Evolutionary conservation across 192 early-diverging fungal genomes (phyloP), one percentile per base, ranked within the genome.

Genomic region (Coemansia sp.): DNA sequence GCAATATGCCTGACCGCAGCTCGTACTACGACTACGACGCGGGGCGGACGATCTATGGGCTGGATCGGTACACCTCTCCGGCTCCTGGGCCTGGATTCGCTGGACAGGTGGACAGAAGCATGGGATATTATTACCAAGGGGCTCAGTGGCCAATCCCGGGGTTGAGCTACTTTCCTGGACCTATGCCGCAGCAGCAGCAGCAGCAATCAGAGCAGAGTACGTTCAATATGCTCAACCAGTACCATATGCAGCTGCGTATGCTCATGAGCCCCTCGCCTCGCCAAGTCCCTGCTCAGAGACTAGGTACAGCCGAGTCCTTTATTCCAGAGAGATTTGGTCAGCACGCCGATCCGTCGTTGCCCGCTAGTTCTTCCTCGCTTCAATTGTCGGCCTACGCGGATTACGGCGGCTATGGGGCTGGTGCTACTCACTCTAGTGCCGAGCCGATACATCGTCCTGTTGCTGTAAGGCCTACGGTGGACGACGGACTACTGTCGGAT

Each of bases 401-500:
- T 3, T 53, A 29, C 25, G 14, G 23, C 14, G 5, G 25, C 25
- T 53, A 29, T 53, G 51, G 21, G 12, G 11, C 25, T 12, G 25
- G 25, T 27, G 11, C 51, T 11, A 11, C 25, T 9, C 9, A 12
- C 25, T 8, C 21, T 29, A 53, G 9, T 12, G 51, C 51, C 3
- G 51, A 11, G 21, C 51, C 51, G 11, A 25, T 53, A 14, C 25
- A 53, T 11, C 25, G 25, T 23, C 51, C 51, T 29, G 14, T 45
- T 46, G 15, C 45, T n/a, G 32, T 17, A 61, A n/a, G 27, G 8
- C 59, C 59, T n/a, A 15, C 31, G 32, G 9, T 17, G 5, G 51
- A 53, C 10, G 51, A 53, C 31, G 42, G 41, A 38, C 57, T 51
- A 60, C 41, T 78, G 4, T 78, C 76, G 14, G 76, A 78, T 23